These are phyloP conservation scores for Talaromyces sp. DNA, from an alignment of 2,329 filamentous ascomycete genomes.

Conservation along the genomic window DNA sequence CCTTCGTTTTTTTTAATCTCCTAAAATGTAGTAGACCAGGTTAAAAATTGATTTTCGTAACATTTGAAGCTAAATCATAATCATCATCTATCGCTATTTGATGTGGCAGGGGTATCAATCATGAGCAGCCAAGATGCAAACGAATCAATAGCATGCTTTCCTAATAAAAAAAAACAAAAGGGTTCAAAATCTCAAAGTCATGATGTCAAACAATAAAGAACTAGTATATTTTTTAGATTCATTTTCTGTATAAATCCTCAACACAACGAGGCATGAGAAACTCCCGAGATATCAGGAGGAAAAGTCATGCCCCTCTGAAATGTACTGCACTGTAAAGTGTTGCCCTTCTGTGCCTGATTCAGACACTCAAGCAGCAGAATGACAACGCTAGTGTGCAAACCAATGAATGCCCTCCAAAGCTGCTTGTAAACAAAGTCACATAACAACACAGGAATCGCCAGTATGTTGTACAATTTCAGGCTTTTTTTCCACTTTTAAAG, in stretches of 20 bases:
- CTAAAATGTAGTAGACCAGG: neutral
- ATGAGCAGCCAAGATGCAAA: constrained; percentile 5
- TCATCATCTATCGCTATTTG: constrained; percentile 8
- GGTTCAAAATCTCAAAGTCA: constrained; percentile 1
- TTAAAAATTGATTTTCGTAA: neutral
- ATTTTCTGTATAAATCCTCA: neutral
- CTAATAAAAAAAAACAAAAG: neutral
- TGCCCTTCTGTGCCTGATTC: neutral
- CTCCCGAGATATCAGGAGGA: constrained; percentile 36
- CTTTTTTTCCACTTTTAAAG: constrained; percentile 45
- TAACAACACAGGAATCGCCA: constrained; percentile 24
- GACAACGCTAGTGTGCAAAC: constrained; percentile 7
- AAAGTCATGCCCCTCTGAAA: constrained; percentile 39
- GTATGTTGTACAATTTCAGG: constrained; percentile 32
- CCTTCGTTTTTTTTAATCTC: neutral
- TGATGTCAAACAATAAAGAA: neutral
- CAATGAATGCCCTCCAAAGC: neutral
- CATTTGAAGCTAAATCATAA: neutral
- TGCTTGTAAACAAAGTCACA: constrained; percentile 17
- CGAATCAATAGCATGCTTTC: constrained; percentile 5
- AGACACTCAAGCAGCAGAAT: neutral
- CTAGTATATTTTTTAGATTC: neutral
- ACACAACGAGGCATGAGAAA: constrained; percentile 33
- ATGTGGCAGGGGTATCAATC: constrained; percentile 9
- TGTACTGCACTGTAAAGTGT: constrained; percentile 4